Evolutionary conservation across 2,329 filamentous ascomycete genomes (phyloP), one percentile per base, ranked within the genome.

Genomic region (Calonectria pteridis): DNA sequence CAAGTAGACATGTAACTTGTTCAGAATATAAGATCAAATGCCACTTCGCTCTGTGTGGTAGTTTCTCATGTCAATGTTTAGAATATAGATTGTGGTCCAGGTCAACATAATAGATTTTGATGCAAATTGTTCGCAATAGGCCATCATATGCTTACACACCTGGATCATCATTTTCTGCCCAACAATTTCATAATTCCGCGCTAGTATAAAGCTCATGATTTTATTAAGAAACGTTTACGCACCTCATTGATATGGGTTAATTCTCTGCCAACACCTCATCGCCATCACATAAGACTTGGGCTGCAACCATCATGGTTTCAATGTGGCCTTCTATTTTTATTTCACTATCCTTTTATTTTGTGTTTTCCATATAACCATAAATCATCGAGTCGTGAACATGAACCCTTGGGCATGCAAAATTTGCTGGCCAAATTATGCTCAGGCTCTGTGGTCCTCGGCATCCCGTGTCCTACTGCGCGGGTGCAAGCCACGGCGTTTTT

Each of bases 301-400:
- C 29, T 7, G 29, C 20, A 33, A 37, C 14, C 2, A 20, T 13
- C 3, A 40, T 35, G 55, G 55, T 35, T 62, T 62, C 35, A 62
- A 62, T 62, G 5, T 40, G 55, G 33, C 55, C 55, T 40, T 62
- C 23, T 62, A 62, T 62, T 58, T 58, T 23, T 37, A 33, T 55
- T 58, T 58, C 3, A 40, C 33, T 62, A 28, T 37, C 35, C 23
- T 40, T 62, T 62, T 62, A 29, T 26, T 59, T 59, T 59, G 3
- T 20, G 6, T 40, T 28, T 28, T 14, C n/a, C 29, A 28, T 40
- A 7, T 11, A 29, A 26, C 35, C 35, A 40, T 62, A 40, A 62
- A 40, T 40, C 55, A 62, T 62, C 14, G 55, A 62, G 55, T 62
- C 55, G 33, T 62, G 14, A 40, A 62, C 35, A 40, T 62, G 55